These are phyloP conservation scores for Aureobasidium sp. DNA, from an alignment of 2,329 filamentous ascomycete genomes.

Conservation along the genomic window DNA sequence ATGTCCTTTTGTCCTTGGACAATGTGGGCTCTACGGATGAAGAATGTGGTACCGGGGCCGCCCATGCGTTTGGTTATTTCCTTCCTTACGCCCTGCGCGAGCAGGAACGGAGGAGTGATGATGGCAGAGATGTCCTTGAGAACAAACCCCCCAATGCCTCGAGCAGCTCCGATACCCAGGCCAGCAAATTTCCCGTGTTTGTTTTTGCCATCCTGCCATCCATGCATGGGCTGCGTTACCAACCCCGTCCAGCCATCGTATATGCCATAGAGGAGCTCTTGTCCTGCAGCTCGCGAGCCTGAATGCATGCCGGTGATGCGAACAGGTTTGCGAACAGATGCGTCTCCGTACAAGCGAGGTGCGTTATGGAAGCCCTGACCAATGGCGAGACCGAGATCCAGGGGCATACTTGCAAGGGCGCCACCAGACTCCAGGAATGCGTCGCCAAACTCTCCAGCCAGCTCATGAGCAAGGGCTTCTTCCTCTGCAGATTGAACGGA, in stretches of 20 bases:
- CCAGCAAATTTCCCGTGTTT: constrained; percentile 22
- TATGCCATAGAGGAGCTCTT: constrained; percentile 51
- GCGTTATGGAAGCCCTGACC: constrained; percentile 85
- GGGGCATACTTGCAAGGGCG: constrained; percentile 68
- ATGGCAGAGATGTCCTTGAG: constrained; percentile 66
- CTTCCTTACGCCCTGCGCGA: constrained; percentile 73
- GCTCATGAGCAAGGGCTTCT: constrained; percentile 20
- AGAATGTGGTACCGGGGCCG: constrained; percentile 20
- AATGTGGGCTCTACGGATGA: constrained; percentile 23
- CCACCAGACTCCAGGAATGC: constrained; percentile 64
- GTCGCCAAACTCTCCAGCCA: constrained; percentile 55
- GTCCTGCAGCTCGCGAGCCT: constrained; percentile 68
- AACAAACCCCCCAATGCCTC: constrained; percentile 71
- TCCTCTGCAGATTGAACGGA: constrained; percentile 22
- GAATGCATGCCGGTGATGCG: constrained; percentile 70
- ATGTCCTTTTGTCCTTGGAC: constrained; percentile 24
- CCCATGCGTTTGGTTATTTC: constrained; percentile 53
- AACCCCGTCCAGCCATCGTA: constrained; percentile 77
- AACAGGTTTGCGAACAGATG: constrained; percentile 65
- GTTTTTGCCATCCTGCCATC: constrained; percentile 45
- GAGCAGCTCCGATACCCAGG: constrained; percentile 55
- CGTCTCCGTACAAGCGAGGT: constrained; percentile 75
- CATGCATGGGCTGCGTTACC: constrained; percentile 66
- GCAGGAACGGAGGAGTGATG: constrained; percentile 63
- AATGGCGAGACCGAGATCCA: constrained; percentile 75